Evolutionary conservation across 2,329 filamentous ascomycete species (phyloP), one percentile per base, ranked within the genome.

Genomic region (Xylariaceae sp.): DNA sequence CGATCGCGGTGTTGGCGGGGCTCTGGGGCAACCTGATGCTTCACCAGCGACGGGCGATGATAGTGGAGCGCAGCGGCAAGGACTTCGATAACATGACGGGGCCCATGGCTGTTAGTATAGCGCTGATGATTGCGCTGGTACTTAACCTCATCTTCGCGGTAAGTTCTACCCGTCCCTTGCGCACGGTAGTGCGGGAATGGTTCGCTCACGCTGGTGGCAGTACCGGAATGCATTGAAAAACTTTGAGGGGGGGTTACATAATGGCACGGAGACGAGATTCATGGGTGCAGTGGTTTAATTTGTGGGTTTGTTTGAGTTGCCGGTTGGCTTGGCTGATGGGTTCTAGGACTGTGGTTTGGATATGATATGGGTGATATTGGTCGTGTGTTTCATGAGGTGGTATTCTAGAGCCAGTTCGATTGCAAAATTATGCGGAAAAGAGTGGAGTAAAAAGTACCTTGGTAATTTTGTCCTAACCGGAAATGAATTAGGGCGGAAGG

Each of bases 41-140:
- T 67, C 84, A 86, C 65, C 82, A 80, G 67, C 80, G 94, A 32
- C 80, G 86, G 55, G 80, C 76, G 50, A 84, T 97, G 79, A 99
- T 99, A 67, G 71, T 87, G 37, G 83, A 89, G 70, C 78, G 94
- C 60, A 96, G 90, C 66, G 91, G 90, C 9, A 92, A 87, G 70
- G 92, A 97, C 64, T 95, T 99, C 71, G 92, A 99, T 70, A 94
- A 91, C 63, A 76, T 92, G 65, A 72, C 89, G 55, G 94, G 94
- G 0, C 94, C 94, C 0, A 72, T 96, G 51, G 79, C 95, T 8
- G 86, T 97, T 41, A 94, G 89, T 65, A 72, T 87, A 36, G 88
- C 91, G 3, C 70, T 99, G 67, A 86, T 89, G 58, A 66, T 86
- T 47, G 91, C 92, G 6, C 72, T 99, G 67, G 77, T 90, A 55